Evolutionary conservation across 2,329 filamentous ascomycete genomes (phyloP), one percentile per base, ranked within the genome.

Genomic region (Talaromyces piceae): DNA sequence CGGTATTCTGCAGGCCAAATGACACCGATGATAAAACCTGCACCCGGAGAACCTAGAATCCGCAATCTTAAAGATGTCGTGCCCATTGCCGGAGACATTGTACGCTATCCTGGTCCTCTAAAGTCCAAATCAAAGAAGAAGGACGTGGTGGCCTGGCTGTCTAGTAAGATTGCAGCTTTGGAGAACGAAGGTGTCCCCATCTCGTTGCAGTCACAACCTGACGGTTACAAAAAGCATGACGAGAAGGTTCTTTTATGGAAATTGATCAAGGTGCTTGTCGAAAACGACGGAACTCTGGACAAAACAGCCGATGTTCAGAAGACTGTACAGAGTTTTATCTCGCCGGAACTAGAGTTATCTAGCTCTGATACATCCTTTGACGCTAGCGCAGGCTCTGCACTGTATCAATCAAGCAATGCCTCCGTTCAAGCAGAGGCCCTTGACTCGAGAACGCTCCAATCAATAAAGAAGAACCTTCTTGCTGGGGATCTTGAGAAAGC

Each of bases 91-190:
- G 88, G 93, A 28, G 79, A 83, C 2, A 73, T 93, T 45, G 78
- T 82, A 16, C 89, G 84, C 59, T 97, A 97, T 62, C 93, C 93
- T 0, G 93, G 93, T 0, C 93, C 94, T 3, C 73, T 98, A 25
- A 90, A 86, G 67, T 80, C 83, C 37, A 97, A 96, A 65, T 83
- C 84, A 1, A 97, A 95, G 76, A 98, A 98, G 77, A 98, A 97
- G 73, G 91, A 98, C 50, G 80, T 89, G 0, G 60, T 91, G 41
- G 70, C 81, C 2, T 98, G 94, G 93, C 75, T 98, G 41, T 80
- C 77, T 4, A 74, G 79, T 53, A 88, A 85, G 48, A 91, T 97
- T 51, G 84, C 88, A 31, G 73, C 73, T 1, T 71, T 96, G 30
- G 88, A 94, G 63, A 79, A 76, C 41, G 58, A 65, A 47, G 64